Conservation (phyloP, 2,329 filamentous ascomycete species). For the Colletotrichum sp. region DNA sequence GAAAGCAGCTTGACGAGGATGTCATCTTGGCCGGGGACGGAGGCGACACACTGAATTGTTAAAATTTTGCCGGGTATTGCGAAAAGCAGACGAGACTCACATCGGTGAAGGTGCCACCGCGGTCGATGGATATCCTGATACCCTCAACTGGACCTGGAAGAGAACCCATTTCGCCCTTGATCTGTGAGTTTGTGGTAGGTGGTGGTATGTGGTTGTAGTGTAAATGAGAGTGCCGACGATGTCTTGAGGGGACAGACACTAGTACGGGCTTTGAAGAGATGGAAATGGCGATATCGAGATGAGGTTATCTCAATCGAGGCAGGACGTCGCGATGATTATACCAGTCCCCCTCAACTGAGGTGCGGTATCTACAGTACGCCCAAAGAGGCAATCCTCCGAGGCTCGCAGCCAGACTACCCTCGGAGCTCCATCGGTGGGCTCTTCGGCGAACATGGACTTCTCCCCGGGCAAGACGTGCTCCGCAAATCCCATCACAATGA, state of each 20-base stretch:
- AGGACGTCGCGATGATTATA: slow-evolving; percentile 2
- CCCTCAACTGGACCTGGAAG: slow-evolving; percentile 13
- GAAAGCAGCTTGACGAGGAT: slow-evolving; percentile 75
- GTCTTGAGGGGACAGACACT: background rate
- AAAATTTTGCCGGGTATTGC: background rate
- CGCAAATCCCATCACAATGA: background rate
- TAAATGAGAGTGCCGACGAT: background rate
- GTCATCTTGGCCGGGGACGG: slow-evolving; percentile 50
- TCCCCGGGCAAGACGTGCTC: background rate
- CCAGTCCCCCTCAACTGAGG: background rate
- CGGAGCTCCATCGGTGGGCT: slow-evolving; percentile 7
- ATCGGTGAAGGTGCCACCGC: slow-evolving; percentile 68
- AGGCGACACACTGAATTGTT: slow-evolving; percentile 4
- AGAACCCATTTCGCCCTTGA: slow-evolving; percentile 1
- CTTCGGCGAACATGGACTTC: background rate
- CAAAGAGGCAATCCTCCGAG: slow-evolving; percentile 3
- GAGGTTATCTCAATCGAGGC: background rate
- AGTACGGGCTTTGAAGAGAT: background rate
- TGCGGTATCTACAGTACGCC: background rate
- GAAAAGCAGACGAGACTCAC: slow-evolving; percentile 54
- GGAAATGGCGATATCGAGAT: background rate
- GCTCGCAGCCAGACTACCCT: background rate
- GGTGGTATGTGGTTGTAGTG: background rate
- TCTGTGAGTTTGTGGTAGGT: background rate
- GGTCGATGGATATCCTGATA: slow-evolving; percentile 28